phyloP scores from a whole-genome alignment of 768 basidiomycete species.

The Lactarius evosmus region DNA sequence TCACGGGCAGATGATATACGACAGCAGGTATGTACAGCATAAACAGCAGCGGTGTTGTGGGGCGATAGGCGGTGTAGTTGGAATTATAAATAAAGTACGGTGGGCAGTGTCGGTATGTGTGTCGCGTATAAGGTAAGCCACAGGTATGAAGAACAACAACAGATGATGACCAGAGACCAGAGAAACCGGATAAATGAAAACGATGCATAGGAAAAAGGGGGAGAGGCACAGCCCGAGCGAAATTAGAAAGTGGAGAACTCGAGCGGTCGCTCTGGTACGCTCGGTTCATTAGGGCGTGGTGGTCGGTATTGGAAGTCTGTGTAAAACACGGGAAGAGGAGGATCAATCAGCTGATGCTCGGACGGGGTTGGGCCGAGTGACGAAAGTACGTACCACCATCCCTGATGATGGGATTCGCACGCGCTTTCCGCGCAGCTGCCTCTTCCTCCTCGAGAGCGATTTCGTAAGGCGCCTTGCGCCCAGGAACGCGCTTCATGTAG shows the following conservation, averaged over 20 bases:
- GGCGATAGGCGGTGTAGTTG: background rate
- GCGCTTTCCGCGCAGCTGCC: constrained; percentile 46
- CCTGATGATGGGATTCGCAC: constrained; percentile 60
- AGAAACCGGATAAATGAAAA: background rate
- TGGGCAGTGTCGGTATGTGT: constrained; percentile 8
- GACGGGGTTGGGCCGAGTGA: background rate
- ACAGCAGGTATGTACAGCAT: constrained; percentile 26
- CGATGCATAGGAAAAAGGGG: background rate
- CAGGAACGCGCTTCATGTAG: constrained; percentile 54
- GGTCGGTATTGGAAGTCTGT: constrained; percentile 66
- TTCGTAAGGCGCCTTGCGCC: constrained; percentile 65
- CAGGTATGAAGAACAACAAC: constrained; percentile 18
- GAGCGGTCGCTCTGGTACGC: constrained; percentile 45
- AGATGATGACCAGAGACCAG: constrained; percentile 10
- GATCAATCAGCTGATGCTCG: background rate
- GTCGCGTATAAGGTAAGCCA: constrained; percentile 17
- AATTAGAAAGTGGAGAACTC: constrained; percentile 59
- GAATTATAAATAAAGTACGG: constrained; percentile 12
- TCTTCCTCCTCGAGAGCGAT: constrained; percentile 68
- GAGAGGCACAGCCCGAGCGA: background rate
- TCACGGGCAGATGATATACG: constrained; percentile 19
- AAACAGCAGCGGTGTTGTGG: constrained; percentile 2
- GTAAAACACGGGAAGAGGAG: too few relatives aligned
- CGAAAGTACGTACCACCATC: constrained; percentile 42
- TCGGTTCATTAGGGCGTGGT: constrained; percentile 47